Percentiles rank a stretch among this genome's conserved stretches.
phyloP scores from a whole-genome alignment of 2,329 filamentous ascomycete genomes.

The Ciborinia camelliae region DNA sequence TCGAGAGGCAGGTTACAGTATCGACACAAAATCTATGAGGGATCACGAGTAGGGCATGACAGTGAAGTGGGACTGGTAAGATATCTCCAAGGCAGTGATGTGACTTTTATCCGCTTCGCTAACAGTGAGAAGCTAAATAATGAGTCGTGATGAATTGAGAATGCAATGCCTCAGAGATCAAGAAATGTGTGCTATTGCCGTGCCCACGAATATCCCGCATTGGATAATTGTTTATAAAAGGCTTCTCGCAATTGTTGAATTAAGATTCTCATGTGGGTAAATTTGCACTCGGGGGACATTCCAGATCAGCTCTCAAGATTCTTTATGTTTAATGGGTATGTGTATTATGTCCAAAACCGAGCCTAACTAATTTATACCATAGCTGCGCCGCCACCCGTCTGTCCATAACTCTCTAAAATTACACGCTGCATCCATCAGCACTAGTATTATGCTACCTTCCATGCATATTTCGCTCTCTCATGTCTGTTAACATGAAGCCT shows the following conservation, averaged over 20 bases:
- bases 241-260: not conserved
- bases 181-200: not conserved
- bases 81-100: not conserved
- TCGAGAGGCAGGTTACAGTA: slow-evolving; percentile 13
- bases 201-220: too few relatives aligned
- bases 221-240: not conserved
- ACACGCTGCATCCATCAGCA: too few relatives aligned
- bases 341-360: not conserved
- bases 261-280: not conserved
- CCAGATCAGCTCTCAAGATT: too few relatives aligned
- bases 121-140: not conserved
- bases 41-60: not conserved
- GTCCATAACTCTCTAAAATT: too few relatives aligned
- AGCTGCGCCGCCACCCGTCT: not conserved
- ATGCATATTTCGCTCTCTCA: not conserved
- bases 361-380: not conserved
- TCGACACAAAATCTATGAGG: not conserved
- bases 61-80: slow-evolving; percentile 14
- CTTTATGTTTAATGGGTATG: not conserved
- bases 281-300: too few relatives aligned
- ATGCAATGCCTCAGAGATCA: not conserved
- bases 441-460: not conserved
- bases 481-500: not conserved
- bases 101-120: not conserved
- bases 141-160: not conserved